Conservation (phyloP, 2,329 filamentous ascomycete species). For the Fusarium sacchari region DNA sequence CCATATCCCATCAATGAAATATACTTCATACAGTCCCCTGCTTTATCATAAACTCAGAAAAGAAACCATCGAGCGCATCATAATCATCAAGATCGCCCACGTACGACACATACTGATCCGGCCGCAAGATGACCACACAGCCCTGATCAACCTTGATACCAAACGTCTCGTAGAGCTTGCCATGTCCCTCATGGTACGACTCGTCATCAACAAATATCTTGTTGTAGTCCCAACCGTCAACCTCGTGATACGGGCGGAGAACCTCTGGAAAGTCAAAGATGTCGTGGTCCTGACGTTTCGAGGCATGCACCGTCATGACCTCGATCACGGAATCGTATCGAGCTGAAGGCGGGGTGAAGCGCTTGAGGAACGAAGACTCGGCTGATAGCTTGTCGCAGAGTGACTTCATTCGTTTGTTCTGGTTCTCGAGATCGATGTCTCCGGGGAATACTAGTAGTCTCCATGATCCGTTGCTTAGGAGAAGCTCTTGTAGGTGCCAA, state of each 20-base stretch:
- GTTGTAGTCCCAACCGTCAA: conserved; percentile 64
- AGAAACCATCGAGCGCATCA: not conserved
- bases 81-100: conserved; percentile 51
- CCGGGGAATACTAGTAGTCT: conserved; percentile 59
- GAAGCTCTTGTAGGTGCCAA: conserved; percentile 66
- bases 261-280: conserved; percentile 53
- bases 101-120: conserved; percentile 72
- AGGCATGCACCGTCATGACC: conserved; percentile 68
- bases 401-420: conserved; percentile 17
- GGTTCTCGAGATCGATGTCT: not conserved
- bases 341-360: conserved; percentile 1
- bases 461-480: conserved; percentile 59
- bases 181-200: conserved; percentile 63
- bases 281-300: conserved; percentile 59
- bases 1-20: not conserved
- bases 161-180: conserved; percentile 64
- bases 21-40: not conserved
- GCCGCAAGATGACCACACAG: conserved; percentile 68
- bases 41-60: not conserved
- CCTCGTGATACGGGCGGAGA: conserved; percentile 57
- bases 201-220: conserved; percentile 66
- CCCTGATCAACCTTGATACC: conserved; percentile 64
- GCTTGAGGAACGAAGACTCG: conserved; percentile 14
- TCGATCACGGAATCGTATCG: conserved; percentile 58
- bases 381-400: conserved; percentile 48